These are phyloP conservation scores for Aquilaria sinensis DNA, from an alignment of 345 rosid genomes.

Conservation along the genomic window DNA sequence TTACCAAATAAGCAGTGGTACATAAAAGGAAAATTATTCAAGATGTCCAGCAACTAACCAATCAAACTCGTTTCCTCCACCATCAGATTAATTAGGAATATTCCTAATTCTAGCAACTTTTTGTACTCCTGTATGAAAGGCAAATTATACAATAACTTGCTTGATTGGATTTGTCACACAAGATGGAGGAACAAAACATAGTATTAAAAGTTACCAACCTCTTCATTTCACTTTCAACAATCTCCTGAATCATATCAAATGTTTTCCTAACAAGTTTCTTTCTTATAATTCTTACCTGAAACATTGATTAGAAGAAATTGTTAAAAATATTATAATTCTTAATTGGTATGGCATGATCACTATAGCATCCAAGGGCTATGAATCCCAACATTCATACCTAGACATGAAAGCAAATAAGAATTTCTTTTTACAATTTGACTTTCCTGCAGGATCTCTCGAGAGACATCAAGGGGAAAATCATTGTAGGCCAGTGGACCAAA, in stretches of 20 bases:
- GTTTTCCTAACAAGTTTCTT: conserved; percentile 95
- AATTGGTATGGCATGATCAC: not conserved
- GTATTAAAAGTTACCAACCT: conserved; percentile 35
- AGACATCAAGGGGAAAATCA: conserved; percentile 96
- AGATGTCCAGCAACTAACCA: not conserved
- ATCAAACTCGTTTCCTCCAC: too few species aligned
- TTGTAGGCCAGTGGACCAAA: conserved; percentile 82
- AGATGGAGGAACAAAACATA: conserved; percentile 2
- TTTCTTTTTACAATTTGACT: conserved; percentile 56
- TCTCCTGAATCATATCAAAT: conserved; percentile 93
- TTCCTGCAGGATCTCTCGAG: conserved; percentile 98
- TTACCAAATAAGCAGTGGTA: too few species aligned
- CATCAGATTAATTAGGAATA: not conserved
- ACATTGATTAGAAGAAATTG: conserved; percentile 3
- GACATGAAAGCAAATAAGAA: not conserved
- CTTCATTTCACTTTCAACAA: conserved; percentile 79
- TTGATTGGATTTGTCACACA: not conserved
- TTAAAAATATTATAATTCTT: not conserved
- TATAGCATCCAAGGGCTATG: not conserved
- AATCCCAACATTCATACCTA: conserved; percentile 1
- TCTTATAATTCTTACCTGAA: conserved; percentile 91
- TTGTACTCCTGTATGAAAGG: conserved; percentile 68
- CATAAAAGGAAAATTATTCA: too few species aligned
- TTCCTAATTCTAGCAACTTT: conserved; percentile 87
- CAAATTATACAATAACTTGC: conserved; percentile 8